These are phyloP conservation scores for Scutellaria galericulata DNA, from an alignment of 257 asterid species.

Conservation along the genomic window DNA sequence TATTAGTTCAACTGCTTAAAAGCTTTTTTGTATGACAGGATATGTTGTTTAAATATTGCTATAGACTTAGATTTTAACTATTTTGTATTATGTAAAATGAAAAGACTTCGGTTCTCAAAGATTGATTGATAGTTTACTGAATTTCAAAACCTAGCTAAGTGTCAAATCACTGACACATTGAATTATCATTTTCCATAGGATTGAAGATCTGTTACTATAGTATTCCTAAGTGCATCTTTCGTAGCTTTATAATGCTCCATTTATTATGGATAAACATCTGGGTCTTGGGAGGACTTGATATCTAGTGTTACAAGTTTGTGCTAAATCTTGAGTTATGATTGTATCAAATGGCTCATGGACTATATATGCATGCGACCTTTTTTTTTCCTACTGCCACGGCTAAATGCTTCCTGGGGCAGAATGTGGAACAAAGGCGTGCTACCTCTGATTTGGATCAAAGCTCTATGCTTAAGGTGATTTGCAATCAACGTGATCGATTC, in stretches of 20 bases:
- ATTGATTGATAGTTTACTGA: slow-evolving; percentile 10
- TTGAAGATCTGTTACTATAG: slow-evolving; percentile 15
- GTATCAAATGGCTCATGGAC: slow-evolving; percentile 18
- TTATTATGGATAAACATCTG: not conserved
- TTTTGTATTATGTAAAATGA: slow-evolving; percentile 1
- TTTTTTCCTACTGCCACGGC: slow-evolving; percentile 26
- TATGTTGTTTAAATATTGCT: not conserved
- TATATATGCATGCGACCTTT: slow-evolving; percentile 19
- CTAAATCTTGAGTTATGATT: slow-evolving; percentile 18
- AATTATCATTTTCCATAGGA: slow-evolving; percentile 6
- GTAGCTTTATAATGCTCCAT: slow-evolving; percentile 23
- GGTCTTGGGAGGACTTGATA: slow-evolving; percentile 6
- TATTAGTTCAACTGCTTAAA: not conserved
- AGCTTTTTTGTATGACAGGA: not conserved
- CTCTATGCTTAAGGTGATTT: slow-evolving; percentile 98
- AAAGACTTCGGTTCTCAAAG: slow-evolving; percentile 11
- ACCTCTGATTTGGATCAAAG: slow-evolving; percentile 84
- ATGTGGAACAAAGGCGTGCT: slow-evolving; percentile 72
- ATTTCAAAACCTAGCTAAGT: slow-evolving; percentile 1
- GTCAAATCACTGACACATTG: slow-evolving; percentile 11
- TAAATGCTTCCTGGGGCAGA: slow-evolving; percentile 55
- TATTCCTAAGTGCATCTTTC: slow-evolving; percentile 15
- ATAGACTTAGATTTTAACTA: not conserved
- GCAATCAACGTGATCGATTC: slow-evolving; percentile 98
- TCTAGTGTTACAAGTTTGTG: slow-evolving; percentile 24